These are phyloP conservation scores for Betula pendula DNA, from an alignment of 306 rosid species.

Conservation along the genomic window DNA sequence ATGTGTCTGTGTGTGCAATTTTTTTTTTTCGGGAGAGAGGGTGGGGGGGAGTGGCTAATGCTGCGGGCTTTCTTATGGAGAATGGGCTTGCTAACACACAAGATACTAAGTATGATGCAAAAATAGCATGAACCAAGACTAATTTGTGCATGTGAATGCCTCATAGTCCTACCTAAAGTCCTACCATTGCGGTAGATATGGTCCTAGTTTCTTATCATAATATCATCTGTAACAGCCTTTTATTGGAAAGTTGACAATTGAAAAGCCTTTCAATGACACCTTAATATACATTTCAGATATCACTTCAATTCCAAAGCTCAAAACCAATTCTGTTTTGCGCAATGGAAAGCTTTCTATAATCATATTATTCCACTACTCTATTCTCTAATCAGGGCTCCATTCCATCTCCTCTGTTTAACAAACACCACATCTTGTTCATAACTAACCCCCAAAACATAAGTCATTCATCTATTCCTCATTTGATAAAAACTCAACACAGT, in stretches of 20 bases:
- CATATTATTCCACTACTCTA: not conserved
- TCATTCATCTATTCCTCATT: not conserved
- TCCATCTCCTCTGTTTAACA: not conserved
- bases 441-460: not conserved
- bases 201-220: not conserved
- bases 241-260: not conserved
- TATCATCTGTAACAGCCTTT: not conserved
- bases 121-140: not conserved
- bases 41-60: not conserved
- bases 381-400: not conserved
- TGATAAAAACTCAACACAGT: not conserved
- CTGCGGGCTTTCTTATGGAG: too few relatives aligned
- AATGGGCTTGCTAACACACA: not conserved
- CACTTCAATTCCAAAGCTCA: not conserved
- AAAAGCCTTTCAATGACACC: not conserved
- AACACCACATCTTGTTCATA: not conserved
- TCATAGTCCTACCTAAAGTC: not conserved
- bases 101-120: not conserved
- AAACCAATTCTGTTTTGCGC: too few relatives aligned
- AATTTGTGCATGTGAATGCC: not conserved
- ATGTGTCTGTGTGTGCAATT: not conserved
- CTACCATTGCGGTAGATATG: not conserved
- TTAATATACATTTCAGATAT: not conserved
- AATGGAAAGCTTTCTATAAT: not conserved
- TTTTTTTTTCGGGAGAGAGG: too few relatives aligned